Percentiles rank a stretch among this genome's conserved stretches.
Conservation (phyloP, 2,329 filamentous ascomycete genomes). For the Trichoderma hamatum region DNA sequence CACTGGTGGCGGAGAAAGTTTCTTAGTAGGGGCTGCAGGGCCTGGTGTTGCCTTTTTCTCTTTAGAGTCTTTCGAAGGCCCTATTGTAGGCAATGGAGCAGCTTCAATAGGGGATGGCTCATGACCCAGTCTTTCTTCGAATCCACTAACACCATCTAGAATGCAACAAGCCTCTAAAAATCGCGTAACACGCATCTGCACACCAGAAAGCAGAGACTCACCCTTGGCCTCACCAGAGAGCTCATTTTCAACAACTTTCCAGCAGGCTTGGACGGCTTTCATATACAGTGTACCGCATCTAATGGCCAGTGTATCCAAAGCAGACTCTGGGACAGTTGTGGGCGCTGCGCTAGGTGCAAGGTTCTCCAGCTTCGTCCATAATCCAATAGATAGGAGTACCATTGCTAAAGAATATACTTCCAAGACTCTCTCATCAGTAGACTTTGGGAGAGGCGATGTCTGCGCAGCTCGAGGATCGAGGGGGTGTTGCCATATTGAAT, state of each 20-base stretch:
- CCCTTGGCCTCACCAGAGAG: conserved; percentile 50
- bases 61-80: conserved; percentile 19
- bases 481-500: conserved; percentile 59
- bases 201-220: conserved; percentile 55
- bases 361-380: conserved; percentile 70
- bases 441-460: conserved; percentile 51
- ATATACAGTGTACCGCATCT: conserved; percentile 75
- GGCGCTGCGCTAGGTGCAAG: conserved; percentile 49
- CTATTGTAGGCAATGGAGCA: neutral
- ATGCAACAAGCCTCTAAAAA: conserved; percentile 65
- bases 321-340: conserved; percentile 61
- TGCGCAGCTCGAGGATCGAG: conserved; percentile 59
- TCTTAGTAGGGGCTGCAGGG: conserved; percentile 20
- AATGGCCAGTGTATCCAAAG: conserved; percentile 64
- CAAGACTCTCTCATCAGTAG: conserved; percentile 59
- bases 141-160: conserved; percentile 59
- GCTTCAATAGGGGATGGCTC: conserved; percentile 44
- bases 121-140: conserved; percentile 57
- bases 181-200: conserved; percentile 59
- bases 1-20: neutral
- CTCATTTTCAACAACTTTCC: conserved; percentile 69
- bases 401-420: conserved; percentile 76
- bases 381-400: conserved; percentile 71
- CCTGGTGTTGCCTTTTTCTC: conserved; percentile 8
- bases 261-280: conserved; percentile 73